Evolutionary conservation across 306 rosid genomes (phyloP), one percentile per base, ranked within the genome.

Genomic region (Begonia loranthoides): DNA sequence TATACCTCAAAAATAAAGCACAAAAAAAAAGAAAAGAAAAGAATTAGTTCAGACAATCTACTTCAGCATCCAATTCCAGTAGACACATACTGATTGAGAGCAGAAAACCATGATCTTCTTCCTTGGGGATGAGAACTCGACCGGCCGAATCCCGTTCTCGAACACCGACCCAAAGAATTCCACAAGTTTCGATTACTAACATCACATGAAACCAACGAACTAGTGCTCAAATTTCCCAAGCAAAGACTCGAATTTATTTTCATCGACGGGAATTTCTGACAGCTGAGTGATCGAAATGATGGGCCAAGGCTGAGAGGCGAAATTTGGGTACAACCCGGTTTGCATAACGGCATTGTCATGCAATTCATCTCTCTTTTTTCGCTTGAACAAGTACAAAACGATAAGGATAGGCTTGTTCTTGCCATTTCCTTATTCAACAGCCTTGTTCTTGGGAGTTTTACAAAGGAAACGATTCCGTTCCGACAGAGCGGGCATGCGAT

Each of bases 401-500:
- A 16, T 17, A 80, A 64, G 53, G 99, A 74, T 69, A 86, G 46
- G 47, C 80, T 88, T 10, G 79, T 68, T 73, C 92, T 80, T n/a
- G 72, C 60, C 6, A 55, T 66, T 44, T 58, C 84, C 75, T 75
- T 83, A 1, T 39, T 64, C 55, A 68, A 50, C 0, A 88, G 74
- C 54, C 74, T 78, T 15, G 84, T 62, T 21, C 64, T 70, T 0
- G 76, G 72, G 56, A 92, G 99, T 70, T 74, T 83, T 7, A 69
- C 77, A 44, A 83, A 92, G 12, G 93, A 74, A 50, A 86, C 87
- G 55, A 92, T 86, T 56, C 96, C 82, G 14, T 79, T 93, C 40
- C 99, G 69, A 66, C 99, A 92, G 15, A 92, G 94, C 15, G 99
- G 99, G 58, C 99, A 92, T 0, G 94, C 86, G 3, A 92, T 92